Evolutionary conservation across 257 asterid species (phyloP), one percentile per base, ranked within the genome.

Genomic region (Solanum sparsipilum): DNA sequence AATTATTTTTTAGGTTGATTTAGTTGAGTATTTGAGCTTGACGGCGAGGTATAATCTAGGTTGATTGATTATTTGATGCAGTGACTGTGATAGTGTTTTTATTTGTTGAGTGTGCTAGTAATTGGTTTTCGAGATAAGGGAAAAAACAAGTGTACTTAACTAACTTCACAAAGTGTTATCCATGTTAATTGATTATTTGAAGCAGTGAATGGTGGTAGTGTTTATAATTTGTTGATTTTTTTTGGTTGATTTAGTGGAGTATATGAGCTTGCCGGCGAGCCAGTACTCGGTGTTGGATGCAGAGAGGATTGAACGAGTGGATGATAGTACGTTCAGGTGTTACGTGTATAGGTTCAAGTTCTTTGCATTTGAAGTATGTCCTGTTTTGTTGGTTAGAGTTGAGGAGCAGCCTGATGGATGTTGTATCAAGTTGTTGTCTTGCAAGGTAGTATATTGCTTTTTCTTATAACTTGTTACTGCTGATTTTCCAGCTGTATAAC

Each of bases 231-330:
- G 5, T 52, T 21, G 12, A 29, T 74, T 34, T 56, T 56, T 44
- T 72, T 81, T 81, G 60, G n/a, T 71, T 78, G 70, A 56, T 90
- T 60, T 86, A 95, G 99, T 86, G 73, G 98, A 96, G 92, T 97
- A 97, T 87, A 96, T 96, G 99, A 95, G 99, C 87, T 91, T 97
- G 98, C 99, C 98, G 7, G 99, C 99, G 74, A 96, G 99, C 92
- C 99, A 96, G 90, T 97, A 95, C 93, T 97, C 99, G 73, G 99
- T 97, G 92, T 89, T 97, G 94, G 99, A 96, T 88, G 99, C 98
- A 41, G 98, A 96, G 92, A 94, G 99, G 90, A 97, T 96, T 34
- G 98, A 97, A 92, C 92, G 99, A 87, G 95, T 97, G 86, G 98
- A 96, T 88, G 99, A 93, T 20, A 93, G 84, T 88, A 97, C 98